Percentiles rank a stretch among this genome's conserved stretches.
These are phyloP conservation scores for Zygoascus meyerae DNA, from an alignment of 1,139 yeast genomes.

Conservation along the genomic window DNA sequence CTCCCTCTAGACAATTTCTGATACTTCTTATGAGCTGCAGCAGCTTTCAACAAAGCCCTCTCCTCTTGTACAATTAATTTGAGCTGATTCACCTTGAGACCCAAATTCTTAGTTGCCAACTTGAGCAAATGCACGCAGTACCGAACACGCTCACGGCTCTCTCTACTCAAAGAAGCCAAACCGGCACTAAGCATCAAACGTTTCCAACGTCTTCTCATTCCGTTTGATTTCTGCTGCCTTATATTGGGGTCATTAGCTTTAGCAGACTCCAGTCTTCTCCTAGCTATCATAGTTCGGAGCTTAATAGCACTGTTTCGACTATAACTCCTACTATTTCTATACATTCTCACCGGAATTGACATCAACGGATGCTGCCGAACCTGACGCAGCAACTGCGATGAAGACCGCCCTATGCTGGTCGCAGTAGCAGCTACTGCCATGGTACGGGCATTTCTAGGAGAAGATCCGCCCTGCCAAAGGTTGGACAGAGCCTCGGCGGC, in stretches of 20 bases:
- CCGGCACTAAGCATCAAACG: constrained; percentile 8
- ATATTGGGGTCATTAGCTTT: background rate
- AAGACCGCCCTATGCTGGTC: constrained; percentile 9
- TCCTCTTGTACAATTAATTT: constrained; percentile 49
- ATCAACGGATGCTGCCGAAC: constrained; percentile 8
- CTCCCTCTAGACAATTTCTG: background rate
- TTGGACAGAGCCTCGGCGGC: constrained; percentile 13
- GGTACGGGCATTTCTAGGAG: constrained; percentile 7
- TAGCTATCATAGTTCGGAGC: constrained; percentile 6
- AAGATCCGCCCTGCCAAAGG: constrained; percentile 6
- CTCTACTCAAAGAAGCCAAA: constrained; percentile 47
- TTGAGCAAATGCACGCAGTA: constrained; percentile 69
- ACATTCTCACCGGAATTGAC: constrained; percentile 9
- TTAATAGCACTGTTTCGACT: constrained; percentile 5
- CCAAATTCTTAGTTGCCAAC: constrained; percentile 69
- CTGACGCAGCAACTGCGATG: constrained; percentile 5
- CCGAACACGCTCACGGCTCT: constrained; percentile 63
- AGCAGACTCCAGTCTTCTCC: background rate
- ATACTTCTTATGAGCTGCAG: constrained; percentile 18
- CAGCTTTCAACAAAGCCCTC: constrained; percentile 25
- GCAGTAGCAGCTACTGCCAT: constrained; percentile 10
- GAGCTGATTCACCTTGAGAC: constrained; percentile 54
- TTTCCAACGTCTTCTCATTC: constrained; percentile 7
- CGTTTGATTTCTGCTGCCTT: background rate
- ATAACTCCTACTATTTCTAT: constrained; percentile 7